A percentile compares a stretch with the other conserved stretches of the same genome.
Evolutionary conservation across 148 eudicot genomes (phyloP).

Genomic region (Pouteria glomerata): DNA sequence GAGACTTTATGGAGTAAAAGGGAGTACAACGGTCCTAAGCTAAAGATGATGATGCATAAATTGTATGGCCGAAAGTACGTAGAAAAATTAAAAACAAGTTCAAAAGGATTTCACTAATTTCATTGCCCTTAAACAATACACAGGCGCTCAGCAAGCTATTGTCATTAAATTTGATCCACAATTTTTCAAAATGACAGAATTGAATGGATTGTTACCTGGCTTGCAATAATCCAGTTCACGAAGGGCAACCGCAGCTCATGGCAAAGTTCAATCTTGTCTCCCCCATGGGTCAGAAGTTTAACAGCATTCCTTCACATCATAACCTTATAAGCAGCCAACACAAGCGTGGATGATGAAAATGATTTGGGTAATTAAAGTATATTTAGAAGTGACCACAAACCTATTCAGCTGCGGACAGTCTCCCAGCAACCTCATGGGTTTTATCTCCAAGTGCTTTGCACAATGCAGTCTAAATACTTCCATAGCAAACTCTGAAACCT

Average conservation of each 20-base stretch:
- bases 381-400: slow-evolving; percentile 24
- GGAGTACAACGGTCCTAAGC: no score
- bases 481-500: slow-evolving; percentile 46
- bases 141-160: neutral
- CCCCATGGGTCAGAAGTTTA: slow-evolving; percentile 78
- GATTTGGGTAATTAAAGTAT: neutral
- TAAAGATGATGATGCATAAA: no score
- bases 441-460: slow-evolving; percentile 78
- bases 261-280: slow-evolving; percentile 87
- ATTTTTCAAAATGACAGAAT: neutral
- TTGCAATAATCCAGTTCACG: slow-evolving; percentile 63
- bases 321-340: slow-evolving; percentile 10
- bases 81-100: no score
- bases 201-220: slow-evolving; percentile 49
- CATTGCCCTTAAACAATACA: neutral
- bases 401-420: slow-evolving; percentile 46
- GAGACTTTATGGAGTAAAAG: no score
- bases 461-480: slow-evolving; percentile 72
- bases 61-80: no score
- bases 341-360: slow-evolving; percentile 6
- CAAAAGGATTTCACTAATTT: neutral
- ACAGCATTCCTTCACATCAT: slow-evolving; percentile 55
- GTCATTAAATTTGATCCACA: neutral
- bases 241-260: slow-evolving; percentile 84
- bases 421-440: slow-evolving; percentile 63